Conservation (phyloP, 768 basidiomycete genomes). For the Pleurotus cornucopiae region DNA sequence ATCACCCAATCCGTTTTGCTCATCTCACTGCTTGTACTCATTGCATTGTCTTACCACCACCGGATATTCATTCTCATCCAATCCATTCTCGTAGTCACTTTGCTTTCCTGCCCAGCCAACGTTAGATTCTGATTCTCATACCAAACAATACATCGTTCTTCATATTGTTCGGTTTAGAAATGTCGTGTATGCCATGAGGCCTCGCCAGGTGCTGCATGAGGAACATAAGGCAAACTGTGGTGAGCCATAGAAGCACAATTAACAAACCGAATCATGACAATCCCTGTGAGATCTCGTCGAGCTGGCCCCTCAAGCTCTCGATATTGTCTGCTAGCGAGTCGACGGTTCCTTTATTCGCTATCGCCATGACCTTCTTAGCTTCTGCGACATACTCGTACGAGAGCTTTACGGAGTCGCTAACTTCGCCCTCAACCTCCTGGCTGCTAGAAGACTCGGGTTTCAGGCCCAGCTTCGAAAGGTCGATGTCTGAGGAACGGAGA, state of each 20-base stretch:
- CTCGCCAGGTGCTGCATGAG: neutral
- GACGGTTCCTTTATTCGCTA: slow-evolving; percentile 48
- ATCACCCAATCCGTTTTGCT: neutral
- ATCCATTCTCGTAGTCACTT: slow-evolving; percentile 1
- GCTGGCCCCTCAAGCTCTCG: slow-evolving; percentile 47
- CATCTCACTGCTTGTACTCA: slow-evolving; percentile 4
- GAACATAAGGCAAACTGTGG: neutral
- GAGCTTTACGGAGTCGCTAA: slow-evolving; percentile 37
- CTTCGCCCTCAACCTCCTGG: slow-evolving; percentile 15
- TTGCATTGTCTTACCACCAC: neutral
- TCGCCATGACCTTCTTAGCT: slow-evolving; percentile 52
- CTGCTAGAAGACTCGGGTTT: slow-evolving; percentile 5
- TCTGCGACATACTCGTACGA: slow-evolving; percentile 60
- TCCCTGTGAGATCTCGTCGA: slow-evolving; percentile 49
- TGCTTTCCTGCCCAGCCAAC: neutral
- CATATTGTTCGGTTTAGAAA: too few relatives aligned
- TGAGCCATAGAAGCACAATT: neutral
- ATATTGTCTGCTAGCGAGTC: slow-evolving; percentile 50
- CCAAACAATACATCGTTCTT: too few relatives aligned
- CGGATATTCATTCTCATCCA: neutral
- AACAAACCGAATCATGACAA: slow-evolving; percentile 12
- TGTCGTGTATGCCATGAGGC: neutral
- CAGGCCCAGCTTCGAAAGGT: slow-evolving; percentile 25
- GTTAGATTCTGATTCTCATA: too few relatives aligned
- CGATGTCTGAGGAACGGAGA: slow-evolving; percentile 52